Base-by-base conservation (phyloP, 169 alveolate genomes). In the Babesia sp. region DNA sequence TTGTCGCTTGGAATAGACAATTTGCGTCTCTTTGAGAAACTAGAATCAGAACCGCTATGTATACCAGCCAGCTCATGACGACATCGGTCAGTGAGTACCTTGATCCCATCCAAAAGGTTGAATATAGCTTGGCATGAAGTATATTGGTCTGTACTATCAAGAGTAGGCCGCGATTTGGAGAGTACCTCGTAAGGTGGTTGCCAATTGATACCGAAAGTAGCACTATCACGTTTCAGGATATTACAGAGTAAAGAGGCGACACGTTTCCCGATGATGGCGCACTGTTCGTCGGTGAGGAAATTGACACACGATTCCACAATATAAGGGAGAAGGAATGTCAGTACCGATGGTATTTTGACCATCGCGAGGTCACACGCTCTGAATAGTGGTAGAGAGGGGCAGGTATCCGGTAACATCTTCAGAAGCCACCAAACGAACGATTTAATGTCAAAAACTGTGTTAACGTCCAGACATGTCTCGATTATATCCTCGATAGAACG, bases 1-100 rank as follows among this genome's bases (percentile, higher is more conserved):
- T 93, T n/a, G 90, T 26, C 91, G 86, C 26, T 96, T 92, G 50
- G 92, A 93, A 34, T 93, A 86, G 29, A 93, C 20, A 48, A 11
- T 34, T 57, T 57, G 42, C 67, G 28, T 4, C 50, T 24, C 67
- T 57, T 57, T 2, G 51, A 31, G 6, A 14, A n/a, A 18, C 64
- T 20, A 16, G 37, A 29, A 8, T 18, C 34, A 56, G 46, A 26
- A 1, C 67, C 51, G 14, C 28, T 39, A 33, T n/a, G 44, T 22
- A 37, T 8, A 26, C 2, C 33, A 26, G n/a, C 2, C 6, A 72
- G 66, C 39, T 26, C 64, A 37, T 48, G 14, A 36, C 58, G 56
- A 46, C 48, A 50, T 0, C 73, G 59, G 36, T 72, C 83, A 1
- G 50, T 29, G n/a, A 72, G 37, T 31, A 60, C 44, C 75, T 50